Evolutionary conservation across 2,329 filamentous ascomycete species (phyloP).

Genomic region (Alternaria arborescens): DNA sequence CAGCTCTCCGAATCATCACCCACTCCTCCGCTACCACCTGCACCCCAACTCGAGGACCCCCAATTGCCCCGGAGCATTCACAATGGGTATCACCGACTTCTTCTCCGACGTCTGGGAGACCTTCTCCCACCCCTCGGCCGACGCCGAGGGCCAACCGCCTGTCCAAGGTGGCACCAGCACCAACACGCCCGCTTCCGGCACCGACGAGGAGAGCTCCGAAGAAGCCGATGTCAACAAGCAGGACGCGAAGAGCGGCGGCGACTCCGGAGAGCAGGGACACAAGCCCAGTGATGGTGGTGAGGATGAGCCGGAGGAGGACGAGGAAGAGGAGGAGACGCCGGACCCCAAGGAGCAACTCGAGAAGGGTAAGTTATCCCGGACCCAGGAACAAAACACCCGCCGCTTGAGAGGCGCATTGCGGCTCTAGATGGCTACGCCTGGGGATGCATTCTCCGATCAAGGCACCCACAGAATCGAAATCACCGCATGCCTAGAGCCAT

Average conservation of each 20-base stretch:
- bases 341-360: conserved; percentile 89
- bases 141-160: conserved; percentile 52
- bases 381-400: not conserved
- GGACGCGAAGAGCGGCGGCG: conserved; percentile 51
- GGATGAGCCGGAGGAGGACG: conserved; percentile 79
- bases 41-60: conserved; percentile 30
- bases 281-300: conserved; percentile 56
- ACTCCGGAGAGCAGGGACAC: conserved; percentile 59
- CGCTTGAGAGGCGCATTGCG: not conserved
- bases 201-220: conserved; percentile 53
- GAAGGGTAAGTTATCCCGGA: conserved; percentile 76
- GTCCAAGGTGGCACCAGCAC: conserved; percentile 51
- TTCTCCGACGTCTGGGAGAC: conserved; percentile 71
- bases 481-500: not conserved
- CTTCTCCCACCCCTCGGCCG: conserved; percentile 61
- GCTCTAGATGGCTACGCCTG: too few relatives aligned
- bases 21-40: conserved; percentile 19
- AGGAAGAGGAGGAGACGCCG: conserved; percentile 81
- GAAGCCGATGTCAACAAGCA: conserved; percentile 56
- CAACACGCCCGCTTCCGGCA: conserved; percentile 51
- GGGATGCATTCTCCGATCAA: not conserved
- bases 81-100: conserved; percentile 71
- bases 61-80: conserved; percentile 45
- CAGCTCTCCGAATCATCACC: conserved; percentile 33
- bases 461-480: not conserved